Base-by-base conservation (phyloP, 2,329 filamentous ascomycete species). In the Colletotrichum sp. region DNA sequence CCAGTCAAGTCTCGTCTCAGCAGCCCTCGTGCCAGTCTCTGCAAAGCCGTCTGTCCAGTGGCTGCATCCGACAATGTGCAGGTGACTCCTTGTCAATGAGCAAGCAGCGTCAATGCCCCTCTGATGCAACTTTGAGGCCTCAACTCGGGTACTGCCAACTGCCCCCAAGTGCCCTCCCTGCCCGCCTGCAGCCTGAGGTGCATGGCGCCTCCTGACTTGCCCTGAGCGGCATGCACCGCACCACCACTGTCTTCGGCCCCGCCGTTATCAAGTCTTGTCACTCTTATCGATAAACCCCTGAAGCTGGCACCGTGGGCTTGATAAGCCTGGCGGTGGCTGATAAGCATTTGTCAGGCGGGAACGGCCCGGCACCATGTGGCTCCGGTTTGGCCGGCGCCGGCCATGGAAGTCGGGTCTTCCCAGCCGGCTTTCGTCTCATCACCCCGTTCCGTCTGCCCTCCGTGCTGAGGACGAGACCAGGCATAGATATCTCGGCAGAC, bases 321-420 rank as follows among this genome's bases (percentile, higher is more conserved):
- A 68, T 57, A 68, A 68, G 65, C 48, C 28, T 36, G 65, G 25
- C 48, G 32, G 67, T 25, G 52, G 55, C 30, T 34, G 22, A 25
- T 34, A 25, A 16, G 64, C 57, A 73, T 75, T 75, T 75, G 73
- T 73, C 70, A 73, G 64, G 44, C 63, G 57, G 73, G 64, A 60
- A 61, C 70, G 69, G 72, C 72, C 72, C 64, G 70, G 64, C 27
- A 68, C 27, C 60, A 59, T 65, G 64, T 60, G 34, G 57, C 44
- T 64, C 70, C 64, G 74, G 55, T 74, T 19, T 69, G 70, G 74
- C 70, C 73, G 69, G 61, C 44, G 39, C 30, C 30, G 39, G 36
- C 28, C 22, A 13, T 22, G 44, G 11, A 71, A 30, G 55, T 55
- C 34, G 25, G 66, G 66, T 59, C 27, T n/a, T 59, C 57, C 60